A percentile compares a stretch with the other conserved stretches of the same genome.
Evolutionary conservation across 257 asterid species (phyloP).

Genomic region (Nicotiana knightiana): DNA sequence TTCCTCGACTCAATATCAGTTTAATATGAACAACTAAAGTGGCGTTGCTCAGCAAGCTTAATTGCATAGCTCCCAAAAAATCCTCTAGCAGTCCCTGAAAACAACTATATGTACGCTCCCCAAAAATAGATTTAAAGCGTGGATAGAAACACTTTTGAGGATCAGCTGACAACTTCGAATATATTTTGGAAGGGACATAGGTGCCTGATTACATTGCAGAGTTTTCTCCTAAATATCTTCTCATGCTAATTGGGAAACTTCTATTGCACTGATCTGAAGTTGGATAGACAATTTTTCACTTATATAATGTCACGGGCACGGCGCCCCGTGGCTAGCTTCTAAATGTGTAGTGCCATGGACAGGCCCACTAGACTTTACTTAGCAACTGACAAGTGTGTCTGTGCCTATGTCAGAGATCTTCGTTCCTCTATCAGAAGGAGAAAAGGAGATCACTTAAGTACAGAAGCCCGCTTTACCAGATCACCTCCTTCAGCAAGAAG

Average conservation of each 20-base stretch:
- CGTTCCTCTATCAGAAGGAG: constrained; percentile 12
- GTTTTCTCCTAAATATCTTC: neutral
- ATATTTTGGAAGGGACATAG: neutral
- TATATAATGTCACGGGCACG: neutral
- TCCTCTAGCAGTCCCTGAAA: neutral
- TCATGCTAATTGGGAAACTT: neutral
- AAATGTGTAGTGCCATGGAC: neutral
- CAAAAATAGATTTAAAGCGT: neutral
- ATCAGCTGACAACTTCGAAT: neutral
- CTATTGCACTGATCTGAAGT: neutral
- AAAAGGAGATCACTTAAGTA: constrained; percentile 14
- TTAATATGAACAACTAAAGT: neutral
- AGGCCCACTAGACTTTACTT: neutral
- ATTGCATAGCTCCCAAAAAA: neutral
- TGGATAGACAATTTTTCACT: neutral
- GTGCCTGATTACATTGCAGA: neutral
- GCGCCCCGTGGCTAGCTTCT: neutral
- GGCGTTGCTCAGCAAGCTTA: neutral
- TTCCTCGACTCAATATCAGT: neutral
- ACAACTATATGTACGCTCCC: neutral
- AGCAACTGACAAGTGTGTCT: neutral
- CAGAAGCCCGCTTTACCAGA: constrained; percentile 3
- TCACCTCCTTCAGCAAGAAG: constrained; percentile 12
- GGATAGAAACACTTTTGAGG: constrained; percentile 5
- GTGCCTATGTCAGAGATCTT: neutral